A percentile compares a stretch with the other conserved stretches of the same genome.
phyloP scores from a whole-genome alignment of 306 rosid species.

The Trichosanthes truncata region DNA sequence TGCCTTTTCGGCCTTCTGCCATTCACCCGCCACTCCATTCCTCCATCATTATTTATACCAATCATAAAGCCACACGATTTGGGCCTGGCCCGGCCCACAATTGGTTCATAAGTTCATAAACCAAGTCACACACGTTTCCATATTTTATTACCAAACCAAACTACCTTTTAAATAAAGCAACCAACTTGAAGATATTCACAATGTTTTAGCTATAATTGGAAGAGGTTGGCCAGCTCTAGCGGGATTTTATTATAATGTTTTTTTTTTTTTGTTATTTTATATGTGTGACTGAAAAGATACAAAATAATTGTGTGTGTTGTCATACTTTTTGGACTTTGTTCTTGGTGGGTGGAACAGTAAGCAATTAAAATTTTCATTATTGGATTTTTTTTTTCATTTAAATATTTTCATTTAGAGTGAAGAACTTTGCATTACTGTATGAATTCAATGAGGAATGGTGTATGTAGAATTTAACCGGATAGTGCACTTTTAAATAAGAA shows the following conservation, averaged over 20 bases:
- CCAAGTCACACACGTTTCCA: not conserved
- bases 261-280: not conserved
- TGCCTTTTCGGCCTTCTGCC: not conserved
- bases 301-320: not conserved
- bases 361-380: not conserved
- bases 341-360: not conserved
- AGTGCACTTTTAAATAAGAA: too few relatives aligned
- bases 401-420: not conserved
- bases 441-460: not conserved
- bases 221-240: not conserved
- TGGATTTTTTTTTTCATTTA: not conserved
- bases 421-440: not conserved
- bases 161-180: not conserved
- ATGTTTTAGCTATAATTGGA: not conserved
- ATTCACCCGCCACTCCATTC: not conserved
- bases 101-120: too few relatives aligned
- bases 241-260: not conserved
- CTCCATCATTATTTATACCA: not conserved
- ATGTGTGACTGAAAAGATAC: not conserved
- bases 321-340: not conserved
- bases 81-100: not conserved
- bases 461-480: too few relatives aligned
- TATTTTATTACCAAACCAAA: not conserved
- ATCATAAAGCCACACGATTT: not conserved
- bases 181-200: not conserved